Evolutionary conservation across 2,329 filamentous ascomycete genomes (phyloP).

Genomic region (Endothia cerciana): DNA sequence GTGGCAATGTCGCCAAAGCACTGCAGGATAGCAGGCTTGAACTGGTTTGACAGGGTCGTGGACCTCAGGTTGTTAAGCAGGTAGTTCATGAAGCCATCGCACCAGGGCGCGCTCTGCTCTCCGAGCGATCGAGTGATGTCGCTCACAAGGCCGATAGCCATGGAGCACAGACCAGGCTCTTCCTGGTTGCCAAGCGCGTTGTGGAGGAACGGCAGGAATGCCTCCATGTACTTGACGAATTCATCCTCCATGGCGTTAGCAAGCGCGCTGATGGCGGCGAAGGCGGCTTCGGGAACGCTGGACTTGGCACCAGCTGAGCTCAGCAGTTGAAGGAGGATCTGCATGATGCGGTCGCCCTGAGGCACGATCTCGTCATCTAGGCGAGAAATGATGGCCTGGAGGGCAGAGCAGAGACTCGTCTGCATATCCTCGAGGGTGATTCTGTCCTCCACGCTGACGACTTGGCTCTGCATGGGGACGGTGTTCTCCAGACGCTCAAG

Average conservation of each 20-base stretch:
- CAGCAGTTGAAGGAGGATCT: conserved; percentile 80
- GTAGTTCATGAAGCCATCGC: conserved; percentile 98
- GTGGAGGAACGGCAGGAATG: conserved; percentile 90
- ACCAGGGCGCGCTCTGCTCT: conserved; percentile 90
- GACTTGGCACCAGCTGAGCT: conserved; percentile 80
- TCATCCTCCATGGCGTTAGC: conserved; percentile 90
- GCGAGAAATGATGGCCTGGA: conserved; percentile 88
- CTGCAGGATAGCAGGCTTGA: conserved; percentile 97
- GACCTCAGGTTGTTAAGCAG: conserved; percentile 88
- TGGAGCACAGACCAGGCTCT: conserved; percentile 89
- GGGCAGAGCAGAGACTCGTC: conserved; percentile 88
- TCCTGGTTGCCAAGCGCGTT: conserved; percentile 95
- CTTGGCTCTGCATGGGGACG: conserved; percentile 84
- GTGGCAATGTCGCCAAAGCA: conserved; percentile 98
- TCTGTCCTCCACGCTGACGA: conserved; percentile 95
- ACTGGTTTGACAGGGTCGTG: conserved; percentile 86
- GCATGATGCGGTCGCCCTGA: conserved; percentile 93
- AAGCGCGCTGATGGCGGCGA: conserved; percentile 89
- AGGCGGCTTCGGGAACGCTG: conserved; percentile 90
- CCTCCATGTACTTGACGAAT: conserved; percentile 97
- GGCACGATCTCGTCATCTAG: conserved; percentile 90
- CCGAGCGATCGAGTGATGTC: conserved; percentile 93
- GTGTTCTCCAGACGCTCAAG: conserved; percentile 91
- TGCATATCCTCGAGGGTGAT: conserved; percentile 98
- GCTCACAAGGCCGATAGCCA: conserved; percentile 96